These are phyloP conservation scores for Saccharomyces kudriavzevii DNA, from an alignment of 805 yeast genomes.

Conservation along the genomic window DNA sequence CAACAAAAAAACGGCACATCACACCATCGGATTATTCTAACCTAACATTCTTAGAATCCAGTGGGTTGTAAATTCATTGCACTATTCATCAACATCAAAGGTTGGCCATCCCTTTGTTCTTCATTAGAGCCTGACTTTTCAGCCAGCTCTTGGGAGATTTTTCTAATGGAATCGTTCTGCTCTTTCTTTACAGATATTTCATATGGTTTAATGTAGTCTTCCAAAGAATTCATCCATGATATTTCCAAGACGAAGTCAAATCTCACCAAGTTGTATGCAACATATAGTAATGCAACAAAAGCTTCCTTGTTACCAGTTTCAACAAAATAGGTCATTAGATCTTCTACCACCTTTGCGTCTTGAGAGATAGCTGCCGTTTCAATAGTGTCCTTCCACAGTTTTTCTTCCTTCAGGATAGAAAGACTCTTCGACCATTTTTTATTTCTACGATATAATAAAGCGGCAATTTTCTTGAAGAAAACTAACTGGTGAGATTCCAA, in stretches of 20 bases:
- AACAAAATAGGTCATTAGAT: conserved; percentile 81
- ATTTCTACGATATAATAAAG: conserved; percentile 85
- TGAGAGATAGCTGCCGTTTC: conserved; percentile 82
- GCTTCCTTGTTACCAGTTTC: conserved; percentile 96
- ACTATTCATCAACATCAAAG: conserved; percentile 79
- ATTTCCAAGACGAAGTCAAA: conserved; percentile 82
- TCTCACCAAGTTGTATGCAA: conserved; percentile 72
- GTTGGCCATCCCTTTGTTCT: conserved; percentile 47
- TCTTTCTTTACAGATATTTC: conserved; percentile 78
- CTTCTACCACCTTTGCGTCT: conserved; percentile 77
- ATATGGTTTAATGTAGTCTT: conserved; percentile 85
- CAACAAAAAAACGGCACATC: too few species aligned
- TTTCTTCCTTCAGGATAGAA: conserved; percentile 80
- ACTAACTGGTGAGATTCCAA: conserved; percentile 85
- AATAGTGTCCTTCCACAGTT: conserved; percentile 90
- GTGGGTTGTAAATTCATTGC: conserved; percentile 64
- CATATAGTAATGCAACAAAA: conserved; percentile 79
- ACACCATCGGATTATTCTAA: not conserved
- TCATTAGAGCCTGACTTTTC: conserved; percentile 47
- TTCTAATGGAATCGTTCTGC: conserved; percentile 57
- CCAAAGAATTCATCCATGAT: conserved; percentile 82
- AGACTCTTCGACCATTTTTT: conserved; percentile 90
- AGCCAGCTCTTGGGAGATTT: conserved; percentile 64
- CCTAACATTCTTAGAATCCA: conserved; percentile 48
- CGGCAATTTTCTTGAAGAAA: conserved; percentile 94